phyloP scores from a whole-genome alignment of 106 monocot genomes.

The Gastrodia elata region DNA sequence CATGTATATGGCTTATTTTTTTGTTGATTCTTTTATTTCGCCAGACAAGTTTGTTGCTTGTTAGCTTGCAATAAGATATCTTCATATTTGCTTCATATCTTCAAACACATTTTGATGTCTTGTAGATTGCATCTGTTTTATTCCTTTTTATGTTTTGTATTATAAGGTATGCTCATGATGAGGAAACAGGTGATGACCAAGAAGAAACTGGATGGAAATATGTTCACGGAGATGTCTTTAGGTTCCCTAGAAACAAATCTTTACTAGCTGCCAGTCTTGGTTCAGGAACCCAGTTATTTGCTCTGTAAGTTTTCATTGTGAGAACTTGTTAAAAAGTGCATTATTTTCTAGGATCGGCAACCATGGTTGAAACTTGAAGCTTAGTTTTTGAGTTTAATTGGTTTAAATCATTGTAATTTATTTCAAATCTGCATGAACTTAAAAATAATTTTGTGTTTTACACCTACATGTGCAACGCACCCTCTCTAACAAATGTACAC shows the following conservation, averaged over 20 bases:
- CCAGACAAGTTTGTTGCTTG: not conserved
- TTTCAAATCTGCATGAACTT: not conserved
- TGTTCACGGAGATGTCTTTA: conserved; percentile 63
- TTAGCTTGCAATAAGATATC: not conserved
- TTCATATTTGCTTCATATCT: conserved; percentile 3
- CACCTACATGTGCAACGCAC: not conserved
- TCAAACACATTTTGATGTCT: not conserved
- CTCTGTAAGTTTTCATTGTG: conserved; percentile 26
- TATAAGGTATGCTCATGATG: conserved; percentile 59
- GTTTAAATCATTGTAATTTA: not conserved
- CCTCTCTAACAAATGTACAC: too few relatives aligned
- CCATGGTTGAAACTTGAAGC: not conserved
- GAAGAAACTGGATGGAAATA: conserved; percentile 73
- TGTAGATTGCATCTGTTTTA: not conserved
- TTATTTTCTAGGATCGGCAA: not conserved
- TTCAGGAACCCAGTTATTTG: conserved; percentile 56
- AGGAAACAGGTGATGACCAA: conserved; percentile 56
- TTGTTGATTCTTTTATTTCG: not conserved
- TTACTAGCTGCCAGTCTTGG: conserved; percentile 51
- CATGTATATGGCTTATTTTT: too few relatives aligned
- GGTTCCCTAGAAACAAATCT: conserved; percentile 47
- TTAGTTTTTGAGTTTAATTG: not conserved
- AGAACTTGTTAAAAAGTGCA: not conserved
- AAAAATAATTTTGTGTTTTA: not conserved
- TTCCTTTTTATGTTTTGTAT: conserved; percentile 6